Evolutionary conservation across 257 asterid genomes (phyloP).

Genomic region (Solanum phureja): DNA sequence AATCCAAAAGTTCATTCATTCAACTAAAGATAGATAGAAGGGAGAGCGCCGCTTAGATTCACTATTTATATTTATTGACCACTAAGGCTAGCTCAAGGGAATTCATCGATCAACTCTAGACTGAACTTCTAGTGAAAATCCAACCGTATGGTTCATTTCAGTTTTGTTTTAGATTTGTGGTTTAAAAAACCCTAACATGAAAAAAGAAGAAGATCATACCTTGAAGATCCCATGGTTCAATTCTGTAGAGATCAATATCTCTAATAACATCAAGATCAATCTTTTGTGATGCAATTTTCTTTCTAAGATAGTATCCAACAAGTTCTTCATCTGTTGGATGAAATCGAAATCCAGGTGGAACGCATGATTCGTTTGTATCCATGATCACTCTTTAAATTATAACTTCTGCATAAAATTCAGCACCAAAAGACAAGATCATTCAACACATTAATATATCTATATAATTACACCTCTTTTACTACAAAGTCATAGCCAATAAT

Average conservation of each 20-base stretch:
- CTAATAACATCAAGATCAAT: constrained; percentile 66
- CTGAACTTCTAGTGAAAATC: not conserved
- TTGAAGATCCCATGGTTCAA: constrained; percentile 80
- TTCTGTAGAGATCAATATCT: constrained; percentile 64
- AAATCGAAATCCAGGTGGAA: constrained; percentile 74
- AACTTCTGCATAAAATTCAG: constrained; percentile 39
- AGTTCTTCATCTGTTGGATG: constrained; percentile 76
- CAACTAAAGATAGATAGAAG: not conserved
- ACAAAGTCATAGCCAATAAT: constrained; percentile 11
- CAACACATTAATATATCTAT: not conserved
- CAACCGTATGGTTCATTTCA: not conserved
- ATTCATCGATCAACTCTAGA: not conserved
- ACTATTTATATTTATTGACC: not conserved
- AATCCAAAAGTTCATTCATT: not conserved
- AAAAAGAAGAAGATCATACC: constrained; percentile 19
- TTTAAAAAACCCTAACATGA: not conserved
- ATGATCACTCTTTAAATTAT: not conserved
- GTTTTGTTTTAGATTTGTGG: not conserved
- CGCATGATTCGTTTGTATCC: constrained; percentile 48
- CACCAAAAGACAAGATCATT: constrained; percentile 12
- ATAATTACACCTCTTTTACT: not conserved
- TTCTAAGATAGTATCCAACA: constrained; percentile 57
- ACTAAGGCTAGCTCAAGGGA: not conserved
- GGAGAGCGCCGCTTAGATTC: not conserved
- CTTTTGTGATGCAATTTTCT: constrained; percentile 63